Percentiles rank a stretch among this genome's conserved stretches.
Evolutionary conservation across 108 stramenopile genomes (phyloP).

Genomic region (Skeletonema costatum): DNA sequence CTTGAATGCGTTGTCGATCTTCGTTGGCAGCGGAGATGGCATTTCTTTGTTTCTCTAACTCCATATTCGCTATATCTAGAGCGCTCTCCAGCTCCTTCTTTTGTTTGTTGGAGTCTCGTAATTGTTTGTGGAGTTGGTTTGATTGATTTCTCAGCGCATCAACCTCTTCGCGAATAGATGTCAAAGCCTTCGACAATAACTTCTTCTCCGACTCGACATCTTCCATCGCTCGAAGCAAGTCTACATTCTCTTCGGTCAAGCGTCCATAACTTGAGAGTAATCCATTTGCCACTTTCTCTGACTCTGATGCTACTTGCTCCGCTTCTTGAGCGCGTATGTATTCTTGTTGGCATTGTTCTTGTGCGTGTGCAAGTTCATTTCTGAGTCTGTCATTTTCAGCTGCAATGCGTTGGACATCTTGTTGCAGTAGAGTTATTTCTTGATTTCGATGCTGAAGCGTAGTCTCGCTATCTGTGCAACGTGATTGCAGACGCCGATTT

Average conservation of each 20-base stretch:
- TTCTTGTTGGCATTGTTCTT: constrained; percentile 25
- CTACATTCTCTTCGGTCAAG: constrained; percentile 40
- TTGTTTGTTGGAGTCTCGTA: constrained; percentile 8
- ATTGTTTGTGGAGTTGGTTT: constrained; percentile 2
- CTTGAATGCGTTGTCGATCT: constrained; percentile 37
- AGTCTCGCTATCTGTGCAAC: constrained; percentile 5
- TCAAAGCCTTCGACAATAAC: constrained; percentile 14
- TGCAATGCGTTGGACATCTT: constrained; percentile 5
- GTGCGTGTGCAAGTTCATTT: constrained; percentile 2
- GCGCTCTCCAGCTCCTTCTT: constrained; percentile 17
- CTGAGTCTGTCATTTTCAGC: constrained; percentile 21
- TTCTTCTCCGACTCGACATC: constrained; percentile 19
- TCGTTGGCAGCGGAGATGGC: constrained; percentile 9
- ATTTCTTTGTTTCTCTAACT: constrained; percentile 15
- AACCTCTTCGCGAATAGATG: constrained; percentile 11
- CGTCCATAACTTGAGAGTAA: constrained; percentile 35
- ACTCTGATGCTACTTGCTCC: constrained; percentile 21
- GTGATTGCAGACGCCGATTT: constrained; percentile 10
- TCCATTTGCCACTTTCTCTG: constrained; percentile 22
- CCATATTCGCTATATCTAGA: constrained; percentile 9
- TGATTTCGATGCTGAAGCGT: constrained; percentile 4
- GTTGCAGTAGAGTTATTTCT: constrained; percentile 1
- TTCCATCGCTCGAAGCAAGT: constrained; percentile 19
- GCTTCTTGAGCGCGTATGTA: constrained; percentile 20
- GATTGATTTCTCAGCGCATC: constrained; percentile 8